Evolutionary conservation across 129 eudicot species (phyloP), one percentile per base, ranked within the genome.

Genomic region (Rutidosis leptorrhynchoides): DNA sequence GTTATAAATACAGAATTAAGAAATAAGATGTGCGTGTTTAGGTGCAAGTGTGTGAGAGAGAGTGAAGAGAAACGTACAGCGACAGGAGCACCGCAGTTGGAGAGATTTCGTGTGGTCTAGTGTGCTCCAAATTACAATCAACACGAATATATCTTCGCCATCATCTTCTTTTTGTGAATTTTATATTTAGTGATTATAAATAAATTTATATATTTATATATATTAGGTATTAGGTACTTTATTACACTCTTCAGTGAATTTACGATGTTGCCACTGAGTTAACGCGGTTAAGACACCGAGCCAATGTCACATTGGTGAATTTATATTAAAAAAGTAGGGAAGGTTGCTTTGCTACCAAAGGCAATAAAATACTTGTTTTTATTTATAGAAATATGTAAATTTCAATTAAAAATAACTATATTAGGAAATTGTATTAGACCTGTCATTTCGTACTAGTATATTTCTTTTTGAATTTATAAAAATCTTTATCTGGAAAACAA

Each of bases 21-120:
- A 68, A 20, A 6, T 21, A 9, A 53, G 25, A 55, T 33, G 29
- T 26, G 45, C 9, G n/a, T 40, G 57, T 5, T 51, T 37, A 2
- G 42, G 21, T 11, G 45, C 0, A 11, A 24, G 65, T 56, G 65
- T 37, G 22, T 48, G 61, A 62, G 40, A 62, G 29, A 29, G 20
- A 58, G 8, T 22, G 12, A 40, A 40, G 46, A 40, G 46, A 40
- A 12, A 16, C 72, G 22, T 67, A 74, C 61, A 72, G 55, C 62
- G 77, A 72, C 57, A 63, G 71, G 64, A 73, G 77, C 77, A 67
- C 63, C 74, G 63, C n/a, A 40, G 46, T 40, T 40, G 46, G 45
- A 40, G n/a, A 40, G n/a, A 40, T 40, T 40, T 67, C 59, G 70
- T 72, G 70, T 72, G 77, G 77, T 62, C 25, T 20, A 17, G 24